Evolutionary conservation across 805 yeast genomes (phyloP).

Genomic region (Starmera caribaea): DNA sequence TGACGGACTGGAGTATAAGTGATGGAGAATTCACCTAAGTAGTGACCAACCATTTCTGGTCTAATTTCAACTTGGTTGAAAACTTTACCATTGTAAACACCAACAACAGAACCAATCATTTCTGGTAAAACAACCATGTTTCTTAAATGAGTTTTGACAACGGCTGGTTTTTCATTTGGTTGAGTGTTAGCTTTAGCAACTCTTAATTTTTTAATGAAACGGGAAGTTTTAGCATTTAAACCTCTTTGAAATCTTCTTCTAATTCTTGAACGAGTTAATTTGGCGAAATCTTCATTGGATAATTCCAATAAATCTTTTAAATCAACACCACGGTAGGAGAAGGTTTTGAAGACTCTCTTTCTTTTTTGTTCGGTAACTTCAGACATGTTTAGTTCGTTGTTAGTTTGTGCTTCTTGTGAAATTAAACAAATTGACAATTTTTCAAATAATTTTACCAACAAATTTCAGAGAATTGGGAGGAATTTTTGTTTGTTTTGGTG

Average conservation of each 20-base stretch:
- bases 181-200: conserved; percentile 89
- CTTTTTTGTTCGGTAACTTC: conserved; percentile 41
- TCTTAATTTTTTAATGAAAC: conserved; percentile 94
- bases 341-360: conserved; percentile 92
- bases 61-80: conserved; percentile 98
- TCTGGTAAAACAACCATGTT: conserved; percentile 98
- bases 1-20: conserved; percentile 99
- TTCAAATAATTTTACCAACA: too few relatives aligned
- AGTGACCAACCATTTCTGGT: conserved; percentile 99
- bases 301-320: conserved; percentile 87
- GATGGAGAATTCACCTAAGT: conserved; percentile 99
- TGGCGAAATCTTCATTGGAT: conserved; percentile 94
- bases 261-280: conserved; percentile 96
- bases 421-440: too few relatives aligned
- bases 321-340: conserved; percentile 98
- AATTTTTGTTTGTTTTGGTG: too few relatives aligned
- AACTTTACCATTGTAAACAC: conserved; percentile 99
- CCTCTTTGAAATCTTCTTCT: conserved; percentile 99
- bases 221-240: conserved; percentile 89
- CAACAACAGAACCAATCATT: conserved; percentile 98
- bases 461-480: too few relatives aligned
- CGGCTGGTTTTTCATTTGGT: conserved; percentile 93
- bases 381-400: too few relatives aligned
- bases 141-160: conserved; percentile 98
- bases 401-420: too few relatives aligned